phyloP scores from a whole-genome alignment of 177 flowering plant species.

The Vitis hybrid region DNA sequence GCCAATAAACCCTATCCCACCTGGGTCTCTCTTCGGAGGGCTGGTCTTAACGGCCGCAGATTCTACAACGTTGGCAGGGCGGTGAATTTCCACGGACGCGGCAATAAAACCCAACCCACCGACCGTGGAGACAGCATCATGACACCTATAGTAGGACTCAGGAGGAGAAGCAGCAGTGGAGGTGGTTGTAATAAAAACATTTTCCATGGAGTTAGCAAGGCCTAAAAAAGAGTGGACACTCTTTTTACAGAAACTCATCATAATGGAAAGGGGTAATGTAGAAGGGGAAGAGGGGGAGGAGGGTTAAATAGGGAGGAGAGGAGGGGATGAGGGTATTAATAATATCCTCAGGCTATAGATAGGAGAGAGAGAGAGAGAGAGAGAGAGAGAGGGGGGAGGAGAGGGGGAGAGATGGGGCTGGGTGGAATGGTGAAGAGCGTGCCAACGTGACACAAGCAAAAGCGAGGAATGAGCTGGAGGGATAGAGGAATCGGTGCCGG shows the following conservation, averaged over 20 bases:
- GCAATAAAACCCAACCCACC: conserved; percentile 24
- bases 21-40: conserved; percentile 19
- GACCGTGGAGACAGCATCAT: not conserved
- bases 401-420: too few species aligned
- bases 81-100: conserved; percentile 4
- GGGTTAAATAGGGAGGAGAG: conserved; percentile 7
- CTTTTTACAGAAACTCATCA: conserved; percentile 31
- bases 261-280: not conserved
- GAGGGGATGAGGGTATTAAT: conserved; percentile 28
- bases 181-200: not conserved
- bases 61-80: conserved; percentile 10
- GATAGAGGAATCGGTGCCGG: conserved; percentile 31
- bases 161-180: not conserved
- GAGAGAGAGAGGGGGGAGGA: not conserved
- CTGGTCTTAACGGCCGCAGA: conserved; percentile 15
- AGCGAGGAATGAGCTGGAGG: conserved; percentile 28
- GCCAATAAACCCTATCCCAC: conserved; percentile 28
- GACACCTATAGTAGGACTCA: not conserved
- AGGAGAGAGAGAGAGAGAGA: conserved; percentile 11
- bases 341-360: conserved; percentile 25
- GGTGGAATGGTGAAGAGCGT: conserved; percentile 19
- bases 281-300: not conserved
- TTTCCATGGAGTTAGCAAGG: conserved; percentile 1
- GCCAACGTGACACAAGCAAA: conserved; percentile 23
- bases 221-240: conserved; percentile 29